Conservation (phyloP, 352 stramenopile genomes). For the Phytophthora idaei region DNA sequence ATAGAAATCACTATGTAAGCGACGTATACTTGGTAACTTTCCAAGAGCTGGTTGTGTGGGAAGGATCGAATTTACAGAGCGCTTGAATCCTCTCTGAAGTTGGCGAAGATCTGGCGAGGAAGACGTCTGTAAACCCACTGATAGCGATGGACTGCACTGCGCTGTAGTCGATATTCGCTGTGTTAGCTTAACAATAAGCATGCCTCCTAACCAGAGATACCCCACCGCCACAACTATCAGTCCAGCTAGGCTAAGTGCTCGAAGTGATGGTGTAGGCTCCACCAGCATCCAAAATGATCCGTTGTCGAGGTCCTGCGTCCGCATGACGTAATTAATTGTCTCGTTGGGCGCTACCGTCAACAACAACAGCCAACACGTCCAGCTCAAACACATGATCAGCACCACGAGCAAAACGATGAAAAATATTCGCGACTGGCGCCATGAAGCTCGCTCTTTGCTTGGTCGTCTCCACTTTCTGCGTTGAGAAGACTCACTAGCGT, state of each 20-base stretch:
- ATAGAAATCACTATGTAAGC: neutral
- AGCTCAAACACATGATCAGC: slow-evolving; percentile 23
- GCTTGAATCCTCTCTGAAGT: neutral
- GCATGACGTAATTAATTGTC: slow-evolving; percentile 43
- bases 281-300: slow-evolving; percentile 50
- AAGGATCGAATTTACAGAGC: slow-evolving; percentile 18
- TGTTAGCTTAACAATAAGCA: slow-evolving; percentile 11
- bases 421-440: slow-evolving; percentile 25
- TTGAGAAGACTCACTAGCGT: slow-evolving; percentile 7
- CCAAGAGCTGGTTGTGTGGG: neutral
- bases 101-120: neutral
- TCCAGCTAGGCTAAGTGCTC: slow-evolving; percentile 22
- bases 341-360: slow-evolving; percentile 36
- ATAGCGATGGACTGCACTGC: slow-evolving; percentile 4
- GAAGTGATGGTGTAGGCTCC: slow-evolving; percentile 24
- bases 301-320: slow-evolving; percentile 36
- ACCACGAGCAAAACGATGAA: slow-evolving; percentile 13
- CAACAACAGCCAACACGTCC: slow-evolving; percentile 40
- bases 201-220: slow-evolving; percentile 28
- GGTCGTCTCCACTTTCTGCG: slow-evolving; percentile 17
- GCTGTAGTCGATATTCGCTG: neutral
- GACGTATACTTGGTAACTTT: neutral
- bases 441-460: slow-evolving; percentile 6
- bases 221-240: slow-evolving; percentile 27
- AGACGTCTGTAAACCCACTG: neutral